Base-by-base conservation (phyloP, 2,329 filamentous ascomycete species). In the Aphanoascus verrucosus region DNA sequence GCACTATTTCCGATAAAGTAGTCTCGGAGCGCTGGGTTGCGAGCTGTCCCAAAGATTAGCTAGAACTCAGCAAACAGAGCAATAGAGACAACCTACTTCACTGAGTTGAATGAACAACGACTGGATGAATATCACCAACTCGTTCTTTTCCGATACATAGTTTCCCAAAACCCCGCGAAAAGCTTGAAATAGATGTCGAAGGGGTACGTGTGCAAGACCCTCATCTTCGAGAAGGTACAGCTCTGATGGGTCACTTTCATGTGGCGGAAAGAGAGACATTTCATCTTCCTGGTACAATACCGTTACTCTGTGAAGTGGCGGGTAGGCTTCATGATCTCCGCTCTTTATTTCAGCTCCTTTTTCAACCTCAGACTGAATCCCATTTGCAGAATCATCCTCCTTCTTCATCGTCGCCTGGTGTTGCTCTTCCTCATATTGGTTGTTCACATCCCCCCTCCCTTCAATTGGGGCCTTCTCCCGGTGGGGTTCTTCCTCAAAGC, bases 201-300 rank as follows among this genome's bases (percentile, higher is more conserved):
- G 66, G 47, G 71, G 72, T 46, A 75, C 70, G 57, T 75, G 72
- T n/a, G 74, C 74, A 40, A 83, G 64, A 31, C 71, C 71, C 57
- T 76, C 72, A 60, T 84, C 76, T 58, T 77, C 72, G 19, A 84
- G 68, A 42, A 84, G 78, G 57, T 74, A 82, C 0, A 73, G 74
- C 57, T 78, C 73, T 5, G 77, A 73, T 31, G 75, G 71, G 53
- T 79, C 75, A 54, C 73, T 71, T 56, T 74, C 73, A 19, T 69
- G 69, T 2, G 77, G 78, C 35, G 79, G 78, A 60, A 84, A 83
- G 6, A 84, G 65, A 12, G 75, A 77, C 57, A 82, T 79, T 52
- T 79, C 75, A 48, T 69, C 71, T 12, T 74, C 75, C 56, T 76
- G 72, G 61, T 81, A 83, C n/a, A 74, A 62, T 15, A 83, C 72